Conservation (phyloP, 2,329 filamentous ascomycete species). For the Fusarium paranaense region DNA sequence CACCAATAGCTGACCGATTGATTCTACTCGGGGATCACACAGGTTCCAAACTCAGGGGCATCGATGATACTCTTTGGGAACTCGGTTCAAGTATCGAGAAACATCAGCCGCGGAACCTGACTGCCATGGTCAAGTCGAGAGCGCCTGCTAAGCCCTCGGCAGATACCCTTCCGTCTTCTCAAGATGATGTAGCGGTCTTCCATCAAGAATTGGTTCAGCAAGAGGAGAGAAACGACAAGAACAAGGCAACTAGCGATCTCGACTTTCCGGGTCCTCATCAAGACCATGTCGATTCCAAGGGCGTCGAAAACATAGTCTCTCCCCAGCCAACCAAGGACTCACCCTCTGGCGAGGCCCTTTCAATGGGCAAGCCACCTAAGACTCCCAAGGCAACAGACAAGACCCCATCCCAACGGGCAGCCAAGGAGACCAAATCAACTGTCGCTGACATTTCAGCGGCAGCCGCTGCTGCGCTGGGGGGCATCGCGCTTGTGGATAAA, state of each 20-base stretch:
- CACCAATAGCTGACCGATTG: not conserved
- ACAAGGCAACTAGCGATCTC: not conserved
- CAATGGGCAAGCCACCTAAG: not conserved
- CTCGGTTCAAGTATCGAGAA: not conserved
- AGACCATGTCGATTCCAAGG: not conserved
- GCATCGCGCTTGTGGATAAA: conserved; percentile 48
- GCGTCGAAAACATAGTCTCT: not conserved
- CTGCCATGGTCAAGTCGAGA: not conserved
- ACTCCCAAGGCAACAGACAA: conserved; percentile 1
- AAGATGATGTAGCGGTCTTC: not conserved
- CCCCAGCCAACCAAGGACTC: not conserved
- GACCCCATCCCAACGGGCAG: not conserved
- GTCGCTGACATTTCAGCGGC: conserved; percentile 25
- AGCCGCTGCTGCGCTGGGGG: conserved; percentile 44
- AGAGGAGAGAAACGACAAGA: conserved; percentile 23
- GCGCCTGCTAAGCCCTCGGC: not conserved
- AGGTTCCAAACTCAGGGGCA: not conserved
- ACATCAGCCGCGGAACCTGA: not conserved
- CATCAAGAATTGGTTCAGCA: not conserved
- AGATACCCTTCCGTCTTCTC: not conserved
- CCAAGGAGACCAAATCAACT: conserved; percentile 13
- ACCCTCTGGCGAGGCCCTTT: not conserved
- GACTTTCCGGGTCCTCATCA: not conserved
- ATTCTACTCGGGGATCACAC: not conserved
- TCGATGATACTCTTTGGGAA: not conserved